Conservation (phyloP, 805 yeast genomes). For the Candida morakotiae region DNA sequence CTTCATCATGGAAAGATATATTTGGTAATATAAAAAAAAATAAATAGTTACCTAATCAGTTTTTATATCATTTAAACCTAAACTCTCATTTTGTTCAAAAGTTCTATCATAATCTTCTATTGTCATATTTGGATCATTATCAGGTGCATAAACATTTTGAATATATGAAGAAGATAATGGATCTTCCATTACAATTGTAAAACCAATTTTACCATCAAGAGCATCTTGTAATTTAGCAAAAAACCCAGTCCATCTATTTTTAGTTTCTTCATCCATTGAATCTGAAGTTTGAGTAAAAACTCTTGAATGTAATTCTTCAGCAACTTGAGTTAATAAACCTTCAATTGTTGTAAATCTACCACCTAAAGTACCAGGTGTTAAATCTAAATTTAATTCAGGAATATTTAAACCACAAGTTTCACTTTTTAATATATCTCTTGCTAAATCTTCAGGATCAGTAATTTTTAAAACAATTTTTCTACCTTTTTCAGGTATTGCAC, state of each 20-base stretch:
- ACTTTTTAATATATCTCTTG: constrained; percentile 90
- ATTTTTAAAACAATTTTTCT: constrained; percentile 66
- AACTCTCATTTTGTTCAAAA: constrained; percentile 81
- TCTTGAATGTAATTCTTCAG: constrained; percentile 81
- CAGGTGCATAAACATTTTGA: constrained; percentile 99
- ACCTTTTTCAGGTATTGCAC: constrained; percentile 87
- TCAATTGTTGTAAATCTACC: constrained; percentile 97
- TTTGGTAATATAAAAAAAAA: constrained; percentile 4
- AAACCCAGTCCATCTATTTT: constrained; percentile 78
- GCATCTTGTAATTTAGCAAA: constrained; percentile 74
- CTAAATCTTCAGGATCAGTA: constrained; percentile 87
- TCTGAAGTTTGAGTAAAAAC: constrained; percentile 86
- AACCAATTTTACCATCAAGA: constrained; percentile 71
- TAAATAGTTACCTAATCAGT: constrained; percentile 12
- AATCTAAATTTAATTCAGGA: constrained; percentile 87
- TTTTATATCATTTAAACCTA: constrained; percentile 68
- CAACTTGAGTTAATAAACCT: constrained; percentile 84
- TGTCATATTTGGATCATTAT: constrained; percentile 92
- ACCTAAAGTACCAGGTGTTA: constrained; percentile 94
- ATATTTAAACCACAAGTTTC: constrained; percentile 85
- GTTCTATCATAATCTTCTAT: constrained; percentile 91
- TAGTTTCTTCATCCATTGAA: constrained; percentile 79
- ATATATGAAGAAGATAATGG: constrained; percentile 94
- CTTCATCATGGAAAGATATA: constrained; percentile 24
- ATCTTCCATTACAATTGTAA: constrained; percentile 87